Percentiles rank a stretch among this genome's conserved stretches.
These are phyloP conservation scores for Yamadazyma dendronema DNA, from an alignment of 1,139 yeast genomes.

Conservation along the genomic window DNA sequence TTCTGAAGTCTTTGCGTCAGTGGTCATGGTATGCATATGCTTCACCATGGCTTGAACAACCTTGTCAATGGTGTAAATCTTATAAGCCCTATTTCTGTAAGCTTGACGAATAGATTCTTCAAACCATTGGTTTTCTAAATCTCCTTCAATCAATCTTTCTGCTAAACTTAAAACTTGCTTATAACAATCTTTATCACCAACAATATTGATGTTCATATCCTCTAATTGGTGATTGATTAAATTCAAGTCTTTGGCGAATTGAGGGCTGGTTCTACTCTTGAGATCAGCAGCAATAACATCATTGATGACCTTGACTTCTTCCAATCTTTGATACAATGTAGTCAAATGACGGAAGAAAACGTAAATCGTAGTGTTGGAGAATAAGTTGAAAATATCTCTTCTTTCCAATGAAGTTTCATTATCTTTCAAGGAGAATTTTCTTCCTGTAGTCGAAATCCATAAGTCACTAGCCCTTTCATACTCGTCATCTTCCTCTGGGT, in stretches of 20 bases:
- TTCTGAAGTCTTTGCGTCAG: constrained; percentile 82
- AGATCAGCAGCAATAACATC: constrained; percentile 71
- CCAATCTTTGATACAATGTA: constrained; percentile 75
- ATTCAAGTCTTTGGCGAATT: constrained; percentile 86
- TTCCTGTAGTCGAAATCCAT: constrained; percentile 56
- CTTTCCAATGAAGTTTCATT: constrained; percentile 23
- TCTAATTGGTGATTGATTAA: constrained; percentile 78
- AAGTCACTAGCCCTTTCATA: constrained; percentile 62
- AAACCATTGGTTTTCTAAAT: constrained; percentile 90
- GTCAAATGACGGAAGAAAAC: constrained; percentile 87
- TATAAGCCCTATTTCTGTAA: constrained; percentile 88
- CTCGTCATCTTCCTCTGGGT: constrained; percentile 40
- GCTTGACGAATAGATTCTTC: constrained; percentile 96
- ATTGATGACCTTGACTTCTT: constrained; percentile 70
- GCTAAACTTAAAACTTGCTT: constrained; percentile 71
- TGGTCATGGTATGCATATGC: constrained; percentile 76
- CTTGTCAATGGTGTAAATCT: constrained; percentile 88
- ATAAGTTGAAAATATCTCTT: constrained; percentile 64
- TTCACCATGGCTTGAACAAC: constrained; percentile 87
- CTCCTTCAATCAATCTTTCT: constrained; percentile 81
- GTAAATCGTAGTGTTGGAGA: constrained; percentile 88
- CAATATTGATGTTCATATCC: constrained; percentile 74
- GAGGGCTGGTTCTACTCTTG: constrained; percentile 61
- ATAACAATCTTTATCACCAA: constrained; percentile 69
- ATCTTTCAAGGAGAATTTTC: constrained; percentile 29